Evolutionary conservation across 371 early-diverging fungal species (phyloP), one percentile per base, ranked within the genome.

Genomic region (Mortierella sp.): DNA sequence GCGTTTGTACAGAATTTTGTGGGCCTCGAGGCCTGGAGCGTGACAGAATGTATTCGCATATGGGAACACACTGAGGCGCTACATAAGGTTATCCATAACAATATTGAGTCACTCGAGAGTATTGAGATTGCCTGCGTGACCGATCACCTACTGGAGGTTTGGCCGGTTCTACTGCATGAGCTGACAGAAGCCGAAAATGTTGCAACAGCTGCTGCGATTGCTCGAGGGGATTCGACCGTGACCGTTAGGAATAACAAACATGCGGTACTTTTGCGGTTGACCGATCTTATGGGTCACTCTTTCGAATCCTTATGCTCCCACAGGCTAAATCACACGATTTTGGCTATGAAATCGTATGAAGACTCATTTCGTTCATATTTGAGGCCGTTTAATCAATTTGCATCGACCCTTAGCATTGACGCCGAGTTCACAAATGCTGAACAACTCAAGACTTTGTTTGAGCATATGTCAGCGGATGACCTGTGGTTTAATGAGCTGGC

Each of bases 71-170:
- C 58, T 3, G 66, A 62, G 28, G 37, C 23, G 9, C 2, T 66
- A 9, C 67, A 58, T 22, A 28, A 62, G 13, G 34, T 62, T 28
- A 47, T 72, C n/a, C 37, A 29, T 32, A 72, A 62, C 43, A 72
- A 62, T 28, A 61, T 63, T 9, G 47, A 8, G 47, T 43, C 73
- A 3, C 29, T 72, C 22, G 28, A 47, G 45, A 63, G 61, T 17
- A 5, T 71, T 19, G 72, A 64, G 29, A n/a, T 71, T 12, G 54
- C 53, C 15, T 71, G 72, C 40, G 45, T 34, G 19, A 65, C 55
- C 2, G 65, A 59, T 2, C 31, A 40, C 9, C 49, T 71, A 22
- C 45, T 17, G 8, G 34, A 31, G 0, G 7, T 64, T 42, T 71
- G 72, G 72, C 28, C 43, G 5, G 17, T 65, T 8, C 1, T 65